Conservation (phyloP, 164 flowering plant genomes). For the Magnolia officinalis region DNA sequence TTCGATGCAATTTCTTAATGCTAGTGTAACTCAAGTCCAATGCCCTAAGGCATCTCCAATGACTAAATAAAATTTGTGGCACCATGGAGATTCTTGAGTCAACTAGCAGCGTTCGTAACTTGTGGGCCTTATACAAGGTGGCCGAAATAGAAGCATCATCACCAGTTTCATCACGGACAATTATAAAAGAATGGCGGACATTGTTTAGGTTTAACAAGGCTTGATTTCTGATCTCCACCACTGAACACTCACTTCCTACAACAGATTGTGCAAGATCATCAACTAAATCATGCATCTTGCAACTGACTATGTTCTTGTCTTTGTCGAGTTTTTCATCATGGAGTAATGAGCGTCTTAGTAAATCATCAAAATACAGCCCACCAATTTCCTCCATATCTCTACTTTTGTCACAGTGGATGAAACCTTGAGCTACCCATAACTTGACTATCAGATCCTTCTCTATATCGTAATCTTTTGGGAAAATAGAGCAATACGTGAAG, state of each 20-base stretch:
- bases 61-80: too few species aligned
- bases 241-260: neutral
- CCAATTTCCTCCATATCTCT: constrained; percentile 16
- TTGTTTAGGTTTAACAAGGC: too few species aligned
- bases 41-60: too few species aligned
- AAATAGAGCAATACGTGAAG: constrained; percentile 21
- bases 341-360: constrained; percentile 17
- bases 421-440: neutral
- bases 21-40: too few species aligned
- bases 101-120: too few species aligned
- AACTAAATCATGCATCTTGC: constrained; percentile 10
- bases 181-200: too few species aligned
- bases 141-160: too few species aligned
- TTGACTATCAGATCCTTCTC: neutral
- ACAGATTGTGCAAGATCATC: constrained; percentile 4
- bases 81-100: too few species aligned
- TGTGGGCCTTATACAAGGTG: too few species aligned
- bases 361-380: constrained; percentile 5
- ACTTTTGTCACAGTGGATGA: neutral
- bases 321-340: neutral
- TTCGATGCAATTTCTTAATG: too few species aligned
- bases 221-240: too few species aligned
- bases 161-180: too few species aligned
- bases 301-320: neutral
- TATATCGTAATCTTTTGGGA: constrained; percentile 17